These are phyloP conservation scores for Apiotrichum akiyoshidainum DNA, from an alignment of 1,284 basidiomycete species.

Conservation along the genomic window DNA sequence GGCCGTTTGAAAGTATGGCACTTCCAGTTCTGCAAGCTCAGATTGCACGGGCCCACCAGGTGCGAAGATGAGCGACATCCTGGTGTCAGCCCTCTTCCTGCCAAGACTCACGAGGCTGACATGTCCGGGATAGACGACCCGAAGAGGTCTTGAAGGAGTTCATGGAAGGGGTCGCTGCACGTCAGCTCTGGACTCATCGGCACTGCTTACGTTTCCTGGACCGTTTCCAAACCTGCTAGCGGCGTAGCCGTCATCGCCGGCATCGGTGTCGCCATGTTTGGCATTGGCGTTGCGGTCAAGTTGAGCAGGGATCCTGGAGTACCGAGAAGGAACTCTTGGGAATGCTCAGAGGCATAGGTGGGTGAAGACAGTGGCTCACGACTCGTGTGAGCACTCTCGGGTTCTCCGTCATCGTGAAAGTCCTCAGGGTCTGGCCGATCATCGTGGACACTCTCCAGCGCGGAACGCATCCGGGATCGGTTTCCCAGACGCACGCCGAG, in stretches of 20 bases:
- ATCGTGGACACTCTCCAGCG: background rate
- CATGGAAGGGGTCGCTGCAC: constrained; percentile 12
- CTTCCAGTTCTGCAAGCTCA: background rate
- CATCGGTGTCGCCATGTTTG: no score
- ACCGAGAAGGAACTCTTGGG: no score
- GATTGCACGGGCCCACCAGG: background rate
- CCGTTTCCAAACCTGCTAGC: background rate
- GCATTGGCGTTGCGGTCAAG: no score
- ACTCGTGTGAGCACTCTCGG: no score
- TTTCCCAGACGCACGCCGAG: constrained; percentile 11
- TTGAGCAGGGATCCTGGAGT: no score
- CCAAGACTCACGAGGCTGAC: background rate
- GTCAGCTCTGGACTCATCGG: background rate
- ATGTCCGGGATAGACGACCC: constrained; percentile 6
- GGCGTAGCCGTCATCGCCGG: background rate
- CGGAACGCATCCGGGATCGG: constrained; percentile 2
- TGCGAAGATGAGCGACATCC: constrained; percentile 6
- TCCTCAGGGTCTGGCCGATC: background rate
- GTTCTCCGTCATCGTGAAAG: no score
- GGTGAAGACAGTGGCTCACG: no score
- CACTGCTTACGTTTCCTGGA: background rate
- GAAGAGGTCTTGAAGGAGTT: constrained; percentile 16
- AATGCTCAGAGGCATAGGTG: no score
- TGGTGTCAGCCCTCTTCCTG: background rate
- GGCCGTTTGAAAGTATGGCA: background rate